A percentile compares a stretch with the other conserved stretches of the same genome.
These are phyloP conservation scores for Vaccinium darrowii DNA, from an alignment of 148 eudicot genomes.

Conservation along the genomic window DNA sequence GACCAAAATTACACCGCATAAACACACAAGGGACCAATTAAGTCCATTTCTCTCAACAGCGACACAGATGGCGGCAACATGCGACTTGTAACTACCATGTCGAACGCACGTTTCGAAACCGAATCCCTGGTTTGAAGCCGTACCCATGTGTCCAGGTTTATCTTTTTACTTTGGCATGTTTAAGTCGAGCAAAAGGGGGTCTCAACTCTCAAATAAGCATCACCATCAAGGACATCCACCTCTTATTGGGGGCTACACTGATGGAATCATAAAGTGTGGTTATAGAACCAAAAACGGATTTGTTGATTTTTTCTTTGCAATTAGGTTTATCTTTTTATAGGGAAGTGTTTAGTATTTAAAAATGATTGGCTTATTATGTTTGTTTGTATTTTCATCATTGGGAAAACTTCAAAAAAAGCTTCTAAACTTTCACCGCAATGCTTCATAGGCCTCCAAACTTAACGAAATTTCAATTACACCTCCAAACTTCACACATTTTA, in stretches of 20 bases:
- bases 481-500: no score
- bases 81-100: neutral
- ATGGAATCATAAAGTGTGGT: neutral
- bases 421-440: no score
- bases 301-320: neutral
- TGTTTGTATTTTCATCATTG: neutral
- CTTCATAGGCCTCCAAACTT: no score
- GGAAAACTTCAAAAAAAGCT: no score
- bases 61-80: neutral
- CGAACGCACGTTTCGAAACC: slow-evolving; percentile 26
- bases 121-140: slow-evolving; percentile 9
- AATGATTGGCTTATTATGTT: neutral
- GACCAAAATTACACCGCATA: no score
- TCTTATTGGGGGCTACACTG: neutral
- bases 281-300: neutral
- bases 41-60: no score
- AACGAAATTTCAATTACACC: no score
- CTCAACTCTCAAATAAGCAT: slow-evolving; percentile 4
- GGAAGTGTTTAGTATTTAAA: neutral
- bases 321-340: neutral
- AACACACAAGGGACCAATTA: no score
- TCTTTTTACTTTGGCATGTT: neutral
- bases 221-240: neutral
- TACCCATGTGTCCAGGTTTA: neutral
- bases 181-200: neutral